phyloP scores from a whole-genome alignment of 495 filamentous ascomycete genomes.

The Hypoxylon subgilvum region DNA sequence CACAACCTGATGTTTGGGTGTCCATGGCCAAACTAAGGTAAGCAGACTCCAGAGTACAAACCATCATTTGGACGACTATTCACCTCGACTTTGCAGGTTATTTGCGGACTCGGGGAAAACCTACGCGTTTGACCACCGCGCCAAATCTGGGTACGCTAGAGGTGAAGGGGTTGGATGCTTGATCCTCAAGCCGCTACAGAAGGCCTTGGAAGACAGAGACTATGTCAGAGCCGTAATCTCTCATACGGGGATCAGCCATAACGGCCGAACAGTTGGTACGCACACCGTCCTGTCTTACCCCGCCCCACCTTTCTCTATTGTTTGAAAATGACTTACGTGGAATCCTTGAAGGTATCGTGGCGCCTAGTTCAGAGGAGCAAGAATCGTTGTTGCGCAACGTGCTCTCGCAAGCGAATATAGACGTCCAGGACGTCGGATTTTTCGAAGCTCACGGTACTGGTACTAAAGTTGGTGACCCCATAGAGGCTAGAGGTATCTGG shows the following conservation, averaged over 20 bases:
- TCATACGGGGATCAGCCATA: conserved; percentile 59
- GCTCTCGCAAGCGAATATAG: conserved; percentile 38
- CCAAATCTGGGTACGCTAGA: conserved; percentile 52
- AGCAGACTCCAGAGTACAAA: background rate
- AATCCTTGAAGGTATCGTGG: conserved; percentile 51
- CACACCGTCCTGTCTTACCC: conserved; percentile 51
- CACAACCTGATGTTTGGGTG: conserved; percentile 51
- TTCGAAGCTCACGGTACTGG: conserved; percentile 43
- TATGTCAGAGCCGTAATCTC: conserved; percentile 63
- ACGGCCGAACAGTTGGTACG: conserved; percentile 55
- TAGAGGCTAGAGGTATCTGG: conserved; percentile 52
- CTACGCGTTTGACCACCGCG: conserved; percentile 50
- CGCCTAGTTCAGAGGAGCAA: conserved; percentile 60
- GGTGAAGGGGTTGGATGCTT: conserved; percentile 52
- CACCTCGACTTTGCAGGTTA: conserved; percentile 34
- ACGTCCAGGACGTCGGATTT: conserved; percentile 52
- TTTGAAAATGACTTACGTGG: background rate
- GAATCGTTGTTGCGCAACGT: conserved; percentile 30
- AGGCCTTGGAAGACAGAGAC: conserved; percentile 60
- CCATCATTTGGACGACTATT: no score
- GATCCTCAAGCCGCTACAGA: conserved; percentile 60
- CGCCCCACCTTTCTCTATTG: background rate
- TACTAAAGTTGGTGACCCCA: conserved; percentile 50
- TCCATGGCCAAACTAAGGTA: conserved; percentile 43
- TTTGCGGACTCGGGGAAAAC: conserved; percentile 49